phyloP scores from a whole-genome alignment of 768 basidiomycete genomes.

The Filobasidium floriforme region DNA sequence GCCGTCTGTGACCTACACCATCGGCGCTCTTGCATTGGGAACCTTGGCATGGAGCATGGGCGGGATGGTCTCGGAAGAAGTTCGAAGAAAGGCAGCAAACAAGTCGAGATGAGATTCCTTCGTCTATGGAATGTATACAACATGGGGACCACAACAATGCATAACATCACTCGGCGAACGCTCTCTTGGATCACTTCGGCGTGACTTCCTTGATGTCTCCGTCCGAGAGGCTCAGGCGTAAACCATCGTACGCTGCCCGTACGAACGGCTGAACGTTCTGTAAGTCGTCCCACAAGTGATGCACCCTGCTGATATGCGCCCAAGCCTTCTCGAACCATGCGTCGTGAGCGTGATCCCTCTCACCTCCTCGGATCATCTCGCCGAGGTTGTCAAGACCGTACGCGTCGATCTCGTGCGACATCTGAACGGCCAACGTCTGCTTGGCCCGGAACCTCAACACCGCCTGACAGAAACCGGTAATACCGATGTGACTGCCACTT shows the following conservation, averaged over 20 bases:
- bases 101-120: constrained; percentile 6
- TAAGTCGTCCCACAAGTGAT: neutral
- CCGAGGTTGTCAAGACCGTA: neutral
- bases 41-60: constrained; percentile 22
- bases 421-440: neutral
- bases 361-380: neutral
- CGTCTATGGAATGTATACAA: neutral
- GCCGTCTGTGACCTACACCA: constrained; percentile 39
- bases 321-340: neutral
- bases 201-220: neutral
- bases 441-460: neutral
- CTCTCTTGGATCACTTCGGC: neutral
- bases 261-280: neutral
- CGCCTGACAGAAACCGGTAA: neutral
- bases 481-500: neutral
- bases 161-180: neutral
- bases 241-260: neutral
- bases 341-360: neutral
- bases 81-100: constrained; percentile 6
- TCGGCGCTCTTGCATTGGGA: constrained; percentile 26
- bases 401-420: neutral
- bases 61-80: constrained; percentile 22
- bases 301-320: neutral
- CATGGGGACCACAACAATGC: neutral
- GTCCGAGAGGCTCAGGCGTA: neutral